Percentiles rank a stretch among this genome's conserved stretches.
These are phyloP conservation scores for Alloteropsis semialata DNA, from an alignment of 176 grass and related monocot species.

Conservation along the genomic window DNA sequence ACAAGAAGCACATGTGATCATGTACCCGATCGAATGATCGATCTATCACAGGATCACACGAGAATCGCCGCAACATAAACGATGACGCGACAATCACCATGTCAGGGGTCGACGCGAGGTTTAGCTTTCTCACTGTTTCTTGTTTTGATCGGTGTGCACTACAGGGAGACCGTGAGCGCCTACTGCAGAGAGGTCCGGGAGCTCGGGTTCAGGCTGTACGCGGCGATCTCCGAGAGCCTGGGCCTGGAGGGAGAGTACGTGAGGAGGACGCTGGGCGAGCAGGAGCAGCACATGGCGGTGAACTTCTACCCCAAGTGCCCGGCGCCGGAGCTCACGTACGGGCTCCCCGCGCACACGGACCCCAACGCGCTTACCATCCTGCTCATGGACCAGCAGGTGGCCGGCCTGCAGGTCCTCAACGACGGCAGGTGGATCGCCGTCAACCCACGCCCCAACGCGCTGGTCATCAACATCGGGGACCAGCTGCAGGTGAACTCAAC, in stretches of 20 bases:
- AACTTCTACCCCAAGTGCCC: slow-evolving; percentile 94
- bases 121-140: background rate
- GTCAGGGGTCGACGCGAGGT: no score
- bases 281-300: slow-evolving; percentile 89
- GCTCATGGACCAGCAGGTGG: slow-evolving; percentile 68
- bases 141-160: background rate
- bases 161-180: slow-evolving; percentile 57
- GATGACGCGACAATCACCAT: no score
- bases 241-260: slow-evolving; percentile 50
- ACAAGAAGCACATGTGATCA: background rate
- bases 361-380: slow-evolving; percentile 88
- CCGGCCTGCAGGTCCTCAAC: slow-evolving; percentile 65
- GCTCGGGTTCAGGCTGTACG: slow-evolving; percentile 57
- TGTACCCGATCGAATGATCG: slow-evolving; percentile 7
- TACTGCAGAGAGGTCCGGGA: slow-evolving; percentile 57
- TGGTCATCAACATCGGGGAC: slow-evolving; percentile 85
- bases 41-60: no score
- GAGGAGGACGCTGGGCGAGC: slow-evolving; percentile 51
- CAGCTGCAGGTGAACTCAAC: slow-evolving; percentile 42
- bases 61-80: no score
- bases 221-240: slow-evolving; percentile 61
- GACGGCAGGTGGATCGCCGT: slow-evolving; percentile 76
- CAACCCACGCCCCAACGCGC: slow-evolving; percentile 49
- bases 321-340: slow-evolving; percentile 75
- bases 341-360: slow-evolving; percentile 80